phyloP scores from a whole-genome alignment of 306 rosid genomes.

The Oxytropis ochrocephala region DNA sequence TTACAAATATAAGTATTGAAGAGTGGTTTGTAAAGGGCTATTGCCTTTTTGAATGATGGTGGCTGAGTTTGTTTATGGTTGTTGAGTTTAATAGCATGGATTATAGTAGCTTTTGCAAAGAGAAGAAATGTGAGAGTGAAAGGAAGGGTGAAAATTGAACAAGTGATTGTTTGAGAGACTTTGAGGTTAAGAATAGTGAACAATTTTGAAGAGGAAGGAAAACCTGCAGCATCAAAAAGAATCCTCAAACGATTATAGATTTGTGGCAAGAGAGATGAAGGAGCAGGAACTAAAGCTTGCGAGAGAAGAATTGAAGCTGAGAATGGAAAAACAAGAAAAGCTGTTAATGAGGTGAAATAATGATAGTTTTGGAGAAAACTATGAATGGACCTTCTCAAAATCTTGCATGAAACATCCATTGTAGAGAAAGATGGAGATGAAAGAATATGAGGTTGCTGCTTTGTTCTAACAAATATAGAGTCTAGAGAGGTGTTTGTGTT shows the following conservation, averaged over 20 bases:
- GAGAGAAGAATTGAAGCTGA: constrained; percentile 68
- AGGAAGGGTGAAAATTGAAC: constrained; percentile 64
- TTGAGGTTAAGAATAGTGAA: constrained; percentile 54
- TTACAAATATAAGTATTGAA: constrained; percentile 53
- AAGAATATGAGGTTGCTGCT: constrained; percentile 15
- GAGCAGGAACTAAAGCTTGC: constrained; percentile 40
- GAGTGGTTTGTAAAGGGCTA: constrained; percentile 51
- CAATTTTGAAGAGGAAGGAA: constrained; percentile 59
- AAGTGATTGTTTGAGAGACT: constrained; percentile 75
- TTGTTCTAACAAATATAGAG: constrained; percentile 13
- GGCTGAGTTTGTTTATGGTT: constrained; percentile 28
- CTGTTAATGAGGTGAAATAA: constrained; percentile 56
- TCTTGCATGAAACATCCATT: constrained; percentile 62
- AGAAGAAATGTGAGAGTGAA: constrained; percentile 75
- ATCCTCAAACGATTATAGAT: constrained; percentile 43
- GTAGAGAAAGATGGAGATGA: constrained; percentile 9
- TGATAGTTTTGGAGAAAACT: constrained; percentile 73
- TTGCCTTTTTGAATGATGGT: constrained; percentile 34
- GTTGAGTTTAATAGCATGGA: constrained; percentile 43
- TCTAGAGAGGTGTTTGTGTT: constrained; percentile 22
- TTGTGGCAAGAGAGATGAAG: constrained; percentile 47
- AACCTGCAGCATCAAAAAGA: constrained; percentile 77
- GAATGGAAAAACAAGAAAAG: constrained; percentile 69
- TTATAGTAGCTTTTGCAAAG: constrained; percentile 53
- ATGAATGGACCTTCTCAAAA: constrained; percentile 63